Conservation (phyloP, 108 stramenopile species). For the Cyclostephanos tholiformis region DNA sequence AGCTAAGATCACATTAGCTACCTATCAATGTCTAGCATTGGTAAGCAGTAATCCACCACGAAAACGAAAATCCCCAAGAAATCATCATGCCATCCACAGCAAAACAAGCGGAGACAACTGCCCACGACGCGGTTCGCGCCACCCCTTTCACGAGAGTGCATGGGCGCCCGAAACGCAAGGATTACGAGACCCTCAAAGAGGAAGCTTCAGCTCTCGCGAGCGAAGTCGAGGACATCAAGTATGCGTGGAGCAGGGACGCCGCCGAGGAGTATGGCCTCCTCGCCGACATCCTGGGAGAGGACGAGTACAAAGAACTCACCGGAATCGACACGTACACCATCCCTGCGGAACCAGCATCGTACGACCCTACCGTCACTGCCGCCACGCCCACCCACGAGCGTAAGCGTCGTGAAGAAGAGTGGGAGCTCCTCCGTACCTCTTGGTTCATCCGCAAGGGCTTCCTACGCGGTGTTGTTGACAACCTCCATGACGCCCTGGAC, state of each 20-base stretch:
- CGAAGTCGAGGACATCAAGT: not conserved
- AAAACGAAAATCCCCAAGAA: conserved; percentile 3
- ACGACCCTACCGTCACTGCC: not conserved
- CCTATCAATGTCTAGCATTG: too few relatives aligned
- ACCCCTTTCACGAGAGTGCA: too few relatives aligned
- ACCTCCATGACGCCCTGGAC: too few relatives aligned
- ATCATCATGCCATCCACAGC: not conserved
- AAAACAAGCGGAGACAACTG: conserved; percentile 1
- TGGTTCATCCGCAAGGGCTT: conserved; percentile 5
- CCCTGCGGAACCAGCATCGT: not conserved
- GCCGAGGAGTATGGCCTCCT: not conserved
- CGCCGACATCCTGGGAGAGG: not conserved
- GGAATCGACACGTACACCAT: not conserved
- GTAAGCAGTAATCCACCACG: conserved; percentile 1
- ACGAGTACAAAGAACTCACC: not conserved
- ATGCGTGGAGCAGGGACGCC: not conserved
- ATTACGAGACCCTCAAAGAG: too few relatives aligned
- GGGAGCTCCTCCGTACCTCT: not conserved
- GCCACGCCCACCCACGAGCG: not conserved
- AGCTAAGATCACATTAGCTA: too few relatives aligned
- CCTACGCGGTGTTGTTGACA: too few relatives aligned
- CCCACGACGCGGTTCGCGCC: too few relatives aligned
- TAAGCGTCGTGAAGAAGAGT: too few relatives aligned
- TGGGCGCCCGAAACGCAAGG: too few relatives aligned
- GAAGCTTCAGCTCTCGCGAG: not conserved